Conservation (phyloP, 177 flowering plant genomes). For the Vitis hybrid region DNA sequence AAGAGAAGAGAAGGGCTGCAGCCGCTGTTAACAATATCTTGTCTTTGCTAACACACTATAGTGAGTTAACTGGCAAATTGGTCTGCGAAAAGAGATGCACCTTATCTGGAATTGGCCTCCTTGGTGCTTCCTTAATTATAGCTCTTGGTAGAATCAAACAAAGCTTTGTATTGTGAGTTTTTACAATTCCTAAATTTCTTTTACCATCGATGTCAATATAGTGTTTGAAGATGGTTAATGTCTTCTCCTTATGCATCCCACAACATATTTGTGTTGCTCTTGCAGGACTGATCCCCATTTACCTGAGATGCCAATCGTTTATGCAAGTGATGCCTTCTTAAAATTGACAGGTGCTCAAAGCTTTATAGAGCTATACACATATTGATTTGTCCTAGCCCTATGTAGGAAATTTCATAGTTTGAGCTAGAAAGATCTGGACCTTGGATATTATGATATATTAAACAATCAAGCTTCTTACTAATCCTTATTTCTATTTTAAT, state of each 20-base stretch:
- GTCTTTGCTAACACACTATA: conserved; percentile 66
- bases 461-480: not conserved
- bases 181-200: conserved; percentile 35
- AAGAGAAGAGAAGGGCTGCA: conserved; percentile 65
- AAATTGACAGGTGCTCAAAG: conserved; percentile 66
- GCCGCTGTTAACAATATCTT: conserved; percentile 52
- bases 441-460: not conserved
- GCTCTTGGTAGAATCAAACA: conserved; percentile 99
- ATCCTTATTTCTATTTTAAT: conserved; percentile 13
- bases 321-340: conserved; percentile 86
- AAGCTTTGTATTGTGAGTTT: conserved; percentile 99
- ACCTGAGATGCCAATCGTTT: conserved; percentile 85
- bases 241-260: conserved; percentile 10
- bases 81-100: conserved; percentile 62
- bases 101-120: conserved; percentile 36
- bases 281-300: conserved; percentile 74
- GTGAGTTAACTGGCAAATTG: conserved; percentile 66
- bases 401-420: not conserved
- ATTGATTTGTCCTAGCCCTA: not conserved
- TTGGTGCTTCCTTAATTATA: conserved; percentile 63
- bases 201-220: not conserved
- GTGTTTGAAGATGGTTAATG: conserved; percentile 10
- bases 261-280: conserved; percentile 17
- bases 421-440: not conserved
- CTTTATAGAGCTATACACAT: not conserved